Evolutionary conservation across 1,284 basidiomycete genomes (phyloP), one percentile per base, ranked within the genome.

Genomic region (Trichosporon sp.): DNA sequence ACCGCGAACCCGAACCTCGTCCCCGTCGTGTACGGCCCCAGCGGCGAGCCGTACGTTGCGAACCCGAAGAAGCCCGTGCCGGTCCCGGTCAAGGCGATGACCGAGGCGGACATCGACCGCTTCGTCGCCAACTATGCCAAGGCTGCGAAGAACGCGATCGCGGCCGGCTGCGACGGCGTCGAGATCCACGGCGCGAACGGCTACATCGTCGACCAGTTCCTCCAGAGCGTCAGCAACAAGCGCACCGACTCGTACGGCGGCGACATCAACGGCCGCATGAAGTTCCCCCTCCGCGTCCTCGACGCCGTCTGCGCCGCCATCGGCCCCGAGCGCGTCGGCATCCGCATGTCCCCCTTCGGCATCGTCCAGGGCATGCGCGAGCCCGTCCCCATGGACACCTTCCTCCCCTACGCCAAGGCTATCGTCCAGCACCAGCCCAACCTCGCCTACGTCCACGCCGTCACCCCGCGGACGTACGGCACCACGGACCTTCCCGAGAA

Each of bases 141-240:
- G 2, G 83, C 87, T 0, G 88, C 88, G 0, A 66, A 80, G 12
- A 86, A 87, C 68, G 87, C 88, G 2, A 85, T 87, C 62, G 83
- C 85, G 74, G 88, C 88, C 27, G 89, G 89, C 0, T 89, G 90
- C 73, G 89, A 91, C 74, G 88, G 88, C 35, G 86, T 89, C 34
- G 89, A 90, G 81, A 75, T 85, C 53, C 85, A 85, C 70, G 76
- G 75, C 31, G 84, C 82, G 8, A 77, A 75, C 68, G 71, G 75
- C 9, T 73, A 76, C 65, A 51, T 66, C 51, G 69, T 88, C 66
- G 81, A 87, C 72, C 88, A 90, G 75, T 89, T 89, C 83, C 79
- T 88, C 13, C 86, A 88, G 74, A 80, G 76, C 67, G 82, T 71
- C 11, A 23, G 83, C 62, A 89, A 89, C 82, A 82, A 85, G 35